Evolutionary conservation across 106 monocot species (phyloP), one percentile per base, ranked within the genome.

Genomic region (Acorus calamus): DNA sequence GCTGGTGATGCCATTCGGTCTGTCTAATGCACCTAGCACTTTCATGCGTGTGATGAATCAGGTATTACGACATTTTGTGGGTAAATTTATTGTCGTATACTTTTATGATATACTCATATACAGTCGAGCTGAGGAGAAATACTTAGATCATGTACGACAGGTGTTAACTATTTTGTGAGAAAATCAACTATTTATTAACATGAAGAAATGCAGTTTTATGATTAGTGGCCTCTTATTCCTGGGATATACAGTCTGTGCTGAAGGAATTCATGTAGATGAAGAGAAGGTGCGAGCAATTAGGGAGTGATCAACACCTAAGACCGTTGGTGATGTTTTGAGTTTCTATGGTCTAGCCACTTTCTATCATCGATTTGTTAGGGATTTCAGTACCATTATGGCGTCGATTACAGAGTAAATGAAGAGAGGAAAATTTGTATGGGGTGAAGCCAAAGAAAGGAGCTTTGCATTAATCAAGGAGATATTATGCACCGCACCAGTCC

Each of bases 121-220:
- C 12, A 63, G 47, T 49, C 11, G 14, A 2, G 9, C 60, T 44
- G 28, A 28, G 1, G 28, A 63, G 2, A 6, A 63, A 3, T n/a
- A 63, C 13, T 2, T 63, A 3, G 4, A 8, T 5, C 63, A 63
- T 48, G 46, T 48, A 3, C 3, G 8, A 63, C 6, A 9, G 3
- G 6, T 47, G 4, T 10, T 63, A 45, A 10, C 3, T 3, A 3
- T 48, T 11, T 49, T 63, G 48, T 2, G 13, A 11, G 2, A 63
- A 48, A 63, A 49, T 44, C 7, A 63, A n/a, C 6, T 63, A 3
- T 48, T 11, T 10, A 12, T 13, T 5, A 46, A 63, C 11, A 2
- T 63, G 6, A 63, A 63, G 42, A 63, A 63, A 11, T 63, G 44
- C 44, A 43, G 2, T n/a, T 63, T 46, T 49, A 11, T 63, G 11